Percentiles rank a stretch among this genome's conserved stretches.
phyloP scores from a whole-genome alignment of 2,329 filamentous ascomycete species.

The Colletotrichum sp. region DNA sequence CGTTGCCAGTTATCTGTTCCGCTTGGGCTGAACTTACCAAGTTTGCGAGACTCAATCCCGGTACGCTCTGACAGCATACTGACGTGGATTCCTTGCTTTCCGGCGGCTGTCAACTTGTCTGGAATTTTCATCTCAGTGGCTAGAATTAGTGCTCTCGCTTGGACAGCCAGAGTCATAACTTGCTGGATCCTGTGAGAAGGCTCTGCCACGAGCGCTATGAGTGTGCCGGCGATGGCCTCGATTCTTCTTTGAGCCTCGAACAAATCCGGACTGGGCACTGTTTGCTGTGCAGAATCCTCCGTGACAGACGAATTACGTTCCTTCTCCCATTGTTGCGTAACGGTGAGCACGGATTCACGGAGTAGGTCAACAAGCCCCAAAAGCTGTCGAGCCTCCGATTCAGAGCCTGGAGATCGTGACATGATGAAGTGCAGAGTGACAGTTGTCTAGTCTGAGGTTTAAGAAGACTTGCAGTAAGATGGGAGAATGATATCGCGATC shows the following conservation, averaged over 20 bases:
- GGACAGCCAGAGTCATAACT: slow-evolving; percentile 37
- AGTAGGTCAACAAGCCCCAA: background rate
- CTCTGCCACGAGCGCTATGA: slow-evolving; percentile 37
- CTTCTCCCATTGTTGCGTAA: background rate
- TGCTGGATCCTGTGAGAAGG: slow-evolving; percentile 34
- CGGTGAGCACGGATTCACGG: background rate
- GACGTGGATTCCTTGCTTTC: slow-evolving; percentile 29
- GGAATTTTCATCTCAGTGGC: slow-evolving; percentile 35
- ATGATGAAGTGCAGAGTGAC: background rate
- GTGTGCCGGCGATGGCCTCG: slow-evolving; percentile 33
- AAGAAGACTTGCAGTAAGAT: background rate
- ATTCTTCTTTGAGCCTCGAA: slow-evolving; percentile 37
- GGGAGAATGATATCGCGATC: background rate
- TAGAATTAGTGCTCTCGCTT: slow-evolving; percentile 37
- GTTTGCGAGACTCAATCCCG: slow-evolving; percentile 33
- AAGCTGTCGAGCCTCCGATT: background rate
- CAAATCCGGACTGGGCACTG: slow-evolving; percentile 11
- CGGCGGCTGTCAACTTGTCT: slow-evolving; percentile 32
- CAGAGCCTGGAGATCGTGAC: background rate
- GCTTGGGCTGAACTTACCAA: slow-evolving; percentile 26
- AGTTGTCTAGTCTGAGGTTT: background rate
- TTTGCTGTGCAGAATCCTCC: background rate
- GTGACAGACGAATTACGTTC: background rate
- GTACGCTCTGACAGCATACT: slow-evolving; percentile 25
- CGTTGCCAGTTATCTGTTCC: background rate